Percentiles rank a stretch among this genome's conserved stretches.
Conservation (phyloP, 2,329 filamentous ascomycete species). For the Zymoseptoria tritici region DNA sequence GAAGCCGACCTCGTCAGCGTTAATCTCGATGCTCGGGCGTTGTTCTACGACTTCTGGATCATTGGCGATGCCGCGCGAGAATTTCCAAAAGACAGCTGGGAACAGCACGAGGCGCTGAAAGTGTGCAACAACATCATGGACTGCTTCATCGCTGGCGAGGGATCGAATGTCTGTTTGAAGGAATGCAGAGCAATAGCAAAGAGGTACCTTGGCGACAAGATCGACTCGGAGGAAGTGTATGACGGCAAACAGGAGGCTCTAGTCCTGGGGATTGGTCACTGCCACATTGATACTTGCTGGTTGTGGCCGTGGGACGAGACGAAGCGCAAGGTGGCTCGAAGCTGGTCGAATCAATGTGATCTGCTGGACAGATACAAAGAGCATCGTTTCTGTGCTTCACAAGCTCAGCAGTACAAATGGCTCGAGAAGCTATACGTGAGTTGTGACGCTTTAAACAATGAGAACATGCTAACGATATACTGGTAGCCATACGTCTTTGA, state of each 20-base stretch:
- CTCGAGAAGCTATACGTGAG: constrained; percentile 67
- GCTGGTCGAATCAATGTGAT: constrained; percentile 95
- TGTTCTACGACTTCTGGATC: constrained; percentile 93
- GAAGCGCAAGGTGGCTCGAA: constrained; percentile 89
- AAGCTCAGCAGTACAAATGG: constrained; percentile 98
- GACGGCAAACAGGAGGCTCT: constrained; percentile 57
- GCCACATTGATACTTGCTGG: constrained; percentile 98
- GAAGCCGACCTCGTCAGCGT: constrained; percentile 83
- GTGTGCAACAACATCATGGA: constrained; percentile 86
- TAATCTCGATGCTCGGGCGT: constrained; percentile 72
- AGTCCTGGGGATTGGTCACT: constrained; percentile 87
- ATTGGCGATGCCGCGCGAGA: constrained; percentile 86
- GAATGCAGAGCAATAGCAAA: constrained; percentile 75
- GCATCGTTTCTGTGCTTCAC: constrained; percentile 83
- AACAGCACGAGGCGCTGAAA: constrained; percentile 78
- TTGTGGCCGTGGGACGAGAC: constrained; percentile 98
- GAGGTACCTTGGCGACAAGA: constrained; percentile 70
- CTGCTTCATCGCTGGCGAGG: constrained; percentile 71
- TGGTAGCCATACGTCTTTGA: constrained; percentile 66
- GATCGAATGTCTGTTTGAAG: constrained; percentile 64
- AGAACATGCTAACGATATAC: neutral
- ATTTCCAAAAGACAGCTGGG: constrained; percentile 79
- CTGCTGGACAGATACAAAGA: constrained; percentile 93
- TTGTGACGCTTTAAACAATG: neutral
- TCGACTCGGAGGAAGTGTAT: constrained; percentile 81